These are phyloP conservation scores for Penicillium sp. DNA, from an alignment of 2,329 filamentous ascomycete genomes.

Conservation along the genomic window DNA sequence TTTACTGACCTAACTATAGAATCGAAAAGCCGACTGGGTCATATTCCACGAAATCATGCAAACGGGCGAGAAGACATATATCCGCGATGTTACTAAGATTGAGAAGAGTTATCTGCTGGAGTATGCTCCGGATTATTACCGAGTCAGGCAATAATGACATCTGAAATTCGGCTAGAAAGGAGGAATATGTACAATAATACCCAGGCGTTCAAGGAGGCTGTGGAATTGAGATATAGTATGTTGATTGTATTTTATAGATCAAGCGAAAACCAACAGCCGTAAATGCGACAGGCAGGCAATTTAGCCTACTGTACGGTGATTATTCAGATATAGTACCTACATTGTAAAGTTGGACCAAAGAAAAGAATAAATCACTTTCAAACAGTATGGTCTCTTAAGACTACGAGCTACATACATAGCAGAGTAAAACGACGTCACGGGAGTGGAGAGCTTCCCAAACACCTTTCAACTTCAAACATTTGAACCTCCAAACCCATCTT, in stretches of 20 bases:
- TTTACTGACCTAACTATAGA: slow-evolving; percentile 46
- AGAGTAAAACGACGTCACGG: slow-evolving; percentile 17
- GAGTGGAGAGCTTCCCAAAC: slow-evolving; percentile 22
- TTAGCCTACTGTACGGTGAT: background rate
- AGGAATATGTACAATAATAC: slow-evolving; percentile 13
- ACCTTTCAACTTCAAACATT: background rate
- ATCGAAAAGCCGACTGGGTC: slow-evolving; percentile 94
- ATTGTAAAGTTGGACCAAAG: background rate
- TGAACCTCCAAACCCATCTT: background rate
- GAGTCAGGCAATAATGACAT: slow-evolving; percentile 45
- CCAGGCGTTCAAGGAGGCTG: slow-evolving; percentile 9
- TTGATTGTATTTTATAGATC: background rate
- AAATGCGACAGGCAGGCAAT: background rate
- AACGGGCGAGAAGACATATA: slow-evolving; percentile 82
- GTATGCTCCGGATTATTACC: slow-evolving; percentile 82
- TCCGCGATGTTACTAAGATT: slow-evolving; percentile 88
- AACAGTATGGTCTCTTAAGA: background rate
- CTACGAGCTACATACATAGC: background rate
- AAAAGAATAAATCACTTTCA: background rate
- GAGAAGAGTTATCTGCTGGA: slow-evolving; percentile 90
- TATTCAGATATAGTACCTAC: background rate
- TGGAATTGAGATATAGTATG: background rate
- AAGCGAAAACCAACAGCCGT: background rate
- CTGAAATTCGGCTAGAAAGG: background rate
- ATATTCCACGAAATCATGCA: slow-evolving; percentile 93